Conservation (phyloP, 2,329 filamentous ascomycete species). For the Trichoderma sp. region DNA sequence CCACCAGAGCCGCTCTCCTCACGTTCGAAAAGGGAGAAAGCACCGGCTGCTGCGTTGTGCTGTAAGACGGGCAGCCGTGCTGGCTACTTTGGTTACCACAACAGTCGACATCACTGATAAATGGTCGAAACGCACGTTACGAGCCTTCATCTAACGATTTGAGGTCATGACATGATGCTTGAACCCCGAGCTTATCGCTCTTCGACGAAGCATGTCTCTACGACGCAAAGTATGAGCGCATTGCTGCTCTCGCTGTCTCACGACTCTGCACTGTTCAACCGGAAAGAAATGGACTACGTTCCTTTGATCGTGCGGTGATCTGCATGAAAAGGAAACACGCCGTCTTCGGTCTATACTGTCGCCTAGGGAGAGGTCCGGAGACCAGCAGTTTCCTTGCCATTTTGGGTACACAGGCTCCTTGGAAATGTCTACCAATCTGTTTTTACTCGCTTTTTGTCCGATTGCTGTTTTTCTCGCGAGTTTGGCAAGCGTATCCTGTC, state of each 20-base stretch:
- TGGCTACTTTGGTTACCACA: background rate
- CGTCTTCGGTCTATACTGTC: constrained; percentile 3
- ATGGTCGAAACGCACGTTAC: background rate
- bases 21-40: constrained; percentile 91
- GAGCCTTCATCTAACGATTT: background rate
- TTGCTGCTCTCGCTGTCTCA: background rate
- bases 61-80: constrained; percentile 54
- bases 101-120: background rate
- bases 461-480: constrained; percentile 18
- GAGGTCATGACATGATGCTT: constrained; percentile 8
- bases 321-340: constrained; percentile 10
- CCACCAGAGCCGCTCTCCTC: constrained; percentile 86
- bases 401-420: background rate
- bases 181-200: background rate
- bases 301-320: background rate
- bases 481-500: constrained; percentile 33
- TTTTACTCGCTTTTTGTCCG: background rate
- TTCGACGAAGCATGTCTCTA: background rate
- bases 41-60: constrained; percentile 84
- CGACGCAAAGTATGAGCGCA: background rate
- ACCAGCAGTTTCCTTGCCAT: background rate
- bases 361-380: background rate
- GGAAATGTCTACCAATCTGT: constrained; percentile 2
- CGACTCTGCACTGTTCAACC: too few relatives aligned
- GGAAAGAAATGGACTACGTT: too few relatives aligned